Evolutionary conservation across 2,329 filamentous ascomycete species (phyloP).

Genomic region (Myriosclerotinia scirpicola): DNA sequence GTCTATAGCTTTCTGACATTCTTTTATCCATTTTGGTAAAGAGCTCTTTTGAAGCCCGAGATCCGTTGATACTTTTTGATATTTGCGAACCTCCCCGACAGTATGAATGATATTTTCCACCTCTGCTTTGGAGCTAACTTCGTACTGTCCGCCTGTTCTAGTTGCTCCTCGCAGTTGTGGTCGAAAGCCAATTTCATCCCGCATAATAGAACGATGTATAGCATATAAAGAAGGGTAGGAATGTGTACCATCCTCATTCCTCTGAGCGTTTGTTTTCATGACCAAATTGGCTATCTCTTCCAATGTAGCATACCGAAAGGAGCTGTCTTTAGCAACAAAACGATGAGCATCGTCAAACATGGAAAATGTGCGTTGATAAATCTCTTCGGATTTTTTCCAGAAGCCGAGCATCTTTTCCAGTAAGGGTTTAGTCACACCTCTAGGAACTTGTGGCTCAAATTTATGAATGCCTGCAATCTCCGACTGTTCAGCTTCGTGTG

Average conservation of each 20-base stretch:
- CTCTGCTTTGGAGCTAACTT: constrained; percentile 58
- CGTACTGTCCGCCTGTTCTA: constrained; percentile 58
- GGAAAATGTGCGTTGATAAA: constrained; percentile 49
- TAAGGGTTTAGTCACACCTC: constrained; percentile 47
- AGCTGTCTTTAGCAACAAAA: constrained; percentile 46
- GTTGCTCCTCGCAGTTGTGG: constrained; percentile 49
- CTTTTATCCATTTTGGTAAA: constrained; percentile 47
- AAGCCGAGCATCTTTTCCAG: constrained; percentile 47
- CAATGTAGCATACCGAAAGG: constrained; percentile 46
- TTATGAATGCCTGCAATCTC: constrained; percentile 42
- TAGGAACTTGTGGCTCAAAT: constrained; percentile 46
- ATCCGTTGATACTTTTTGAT: constrained; percentile 1
- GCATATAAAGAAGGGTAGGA: constrained; percentile 61
- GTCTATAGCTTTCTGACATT: constrained; percentile 53
- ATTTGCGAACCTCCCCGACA: constrained; percentile 49
- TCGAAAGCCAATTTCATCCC: constrained; percentile 61
- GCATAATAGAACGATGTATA: constrained; percentile 63
- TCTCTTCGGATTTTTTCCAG: constrained; percentile 46
- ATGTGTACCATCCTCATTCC: constrained; percentile 42
- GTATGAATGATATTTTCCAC: constrained; percentile 48
- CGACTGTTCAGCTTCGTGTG: constrained; percentile 40
- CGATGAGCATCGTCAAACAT: constrained; percentile 51
- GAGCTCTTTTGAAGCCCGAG: neutral
- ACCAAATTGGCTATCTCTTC: constrained; percentile 48
- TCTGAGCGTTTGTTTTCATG: constrained; percentile 35